Base-by-base conservation (phyloP, 495 filamentous ascomycete species). In the Penicillium longicatenatum region DNA sequence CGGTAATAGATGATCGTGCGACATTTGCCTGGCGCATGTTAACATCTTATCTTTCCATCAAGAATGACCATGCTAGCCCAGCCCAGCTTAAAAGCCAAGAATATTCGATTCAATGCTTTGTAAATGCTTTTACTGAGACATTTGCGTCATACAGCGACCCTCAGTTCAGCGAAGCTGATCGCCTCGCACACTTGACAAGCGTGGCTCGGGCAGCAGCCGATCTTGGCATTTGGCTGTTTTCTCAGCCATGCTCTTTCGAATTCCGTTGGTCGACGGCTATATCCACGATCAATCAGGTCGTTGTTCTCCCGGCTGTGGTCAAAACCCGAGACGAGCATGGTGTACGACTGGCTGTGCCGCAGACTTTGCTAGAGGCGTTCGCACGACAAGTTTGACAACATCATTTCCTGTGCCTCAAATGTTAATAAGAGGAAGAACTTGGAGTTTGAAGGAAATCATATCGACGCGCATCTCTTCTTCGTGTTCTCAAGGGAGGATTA, bases 1-100 rank as follows among this genome's bases (percentile, higher is more conserved):
- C 17, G 16, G 26, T 21, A 14, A 39, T 33, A 55, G 59, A 47
- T 12, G 50, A 57, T 33, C 42, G 47, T 11, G 31, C 55, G 46
- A 20, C 60, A 16, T 70, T 66, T 49, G 52, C 57, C 29, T 70
- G 68, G 68, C 68, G 70, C 42, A 66, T 73, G 53, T 54, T 70
- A 29, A 63, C 62, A 9, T 58, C 63, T 0, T 24, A 65, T 35
- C 52, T 71, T 39, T 39, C n/a, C 35, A 3, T n/a, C 16, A 16
- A 4, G 43, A 48, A 63, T 42, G 1, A n/a, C 29, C 10, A 3
- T 7, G n/a, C 35, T 22, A 21, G 12, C 4, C 19, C 52, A 21
- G 30, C 24, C 5, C 35, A 39, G 16, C 14, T 39, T 1, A 10
- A 42, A 6, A 17, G 19, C 1, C 47, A 39, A 33, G 42, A 54